Evolutionary conservation across 1,284 basidiomycete genomes (phyloP).

Genomic region (Cutaneotrichosporon daszewskae): DNA sequence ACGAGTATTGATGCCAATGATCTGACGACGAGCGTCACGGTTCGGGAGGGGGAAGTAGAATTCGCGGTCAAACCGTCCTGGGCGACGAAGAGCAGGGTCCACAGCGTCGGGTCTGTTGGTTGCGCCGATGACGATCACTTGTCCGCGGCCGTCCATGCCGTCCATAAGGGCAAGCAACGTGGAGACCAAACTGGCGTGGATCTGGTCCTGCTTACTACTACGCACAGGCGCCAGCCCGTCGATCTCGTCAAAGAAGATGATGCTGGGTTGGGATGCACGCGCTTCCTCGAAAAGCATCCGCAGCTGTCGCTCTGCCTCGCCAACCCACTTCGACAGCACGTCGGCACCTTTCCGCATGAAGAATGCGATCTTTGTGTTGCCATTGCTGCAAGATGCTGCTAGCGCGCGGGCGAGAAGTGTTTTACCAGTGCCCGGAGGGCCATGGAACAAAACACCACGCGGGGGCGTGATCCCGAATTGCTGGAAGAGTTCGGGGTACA

Average conservation of each 20-base stretch:
- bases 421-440: constrained; percentile 84
- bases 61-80: constrained; percentile 94
- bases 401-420: constrained; percentile 88
- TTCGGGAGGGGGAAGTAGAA: constrained; percentile 96
- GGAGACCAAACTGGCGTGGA: constrained; percentile 95
- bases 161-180: constrained; percentile 97
- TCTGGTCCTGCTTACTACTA: constrained; percentile 97
- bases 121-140: constrained; percentile 97
- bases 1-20: constrained; percentile 84
- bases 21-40: constrained; percentile 76
- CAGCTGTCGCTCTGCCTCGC: constrained; percentile 94
- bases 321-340: constrained; percentile 98
- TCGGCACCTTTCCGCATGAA: constrained; percentile 99
- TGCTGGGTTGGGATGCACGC: constrained; percentile 82
- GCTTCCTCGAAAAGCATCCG: constrained; percentile 96
- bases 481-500: constrained; percentile 97
- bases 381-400: constrained; percentile 84
- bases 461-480: constrained; percentile 92
- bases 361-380: constrained; percentile 90
- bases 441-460: constrained; percentile 94
- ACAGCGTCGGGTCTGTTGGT: constrained; percentile 97
- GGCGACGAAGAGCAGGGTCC: constrained; percentile 88
- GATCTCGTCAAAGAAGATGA: constrained; percentile 99
- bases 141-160: constrained; percentile 95
- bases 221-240: constrained; percentile 95